These are phyloP conservation scores for Hawksworthiomyces lignivorus DNA, from an alignment of 2,329 filamentous ascomycete species.

Conservation along the genomic window DNA sequence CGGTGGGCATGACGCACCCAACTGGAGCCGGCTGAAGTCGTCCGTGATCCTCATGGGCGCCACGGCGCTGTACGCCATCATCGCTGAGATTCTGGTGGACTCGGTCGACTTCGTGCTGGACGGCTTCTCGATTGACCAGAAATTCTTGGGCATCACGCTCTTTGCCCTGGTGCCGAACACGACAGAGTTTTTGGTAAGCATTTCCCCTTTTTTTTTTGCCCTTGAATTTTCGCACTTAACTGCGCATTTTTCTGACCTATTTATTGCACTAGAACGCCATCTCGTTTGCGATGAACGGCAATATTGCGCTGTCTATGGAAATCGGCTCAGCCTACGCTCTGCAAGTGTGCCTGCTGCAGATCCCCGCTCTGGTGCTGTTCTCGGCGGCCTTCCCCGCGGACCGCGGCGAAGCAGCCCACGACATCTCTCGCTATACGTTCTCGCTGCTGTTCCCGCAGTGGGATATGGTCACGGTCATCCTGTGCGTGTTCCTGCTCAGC, in stretches of 20 bases:
- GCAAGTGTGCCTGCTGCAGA: slow-evolving; percentile 90
- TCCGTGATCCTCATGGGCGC: slow-evolving; percentile 80
- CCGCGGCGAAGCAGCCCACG: slow-evolving; percentile 27
- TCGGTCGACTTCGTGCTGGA: slow-evolving; percentile 95
- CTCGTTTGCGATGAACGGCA: slow-evolving; percentile 98
- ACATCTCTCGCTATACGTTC: slow-evolving; percentile 57
- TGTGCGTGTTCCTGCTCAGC: slow-evolving; percentile 91
- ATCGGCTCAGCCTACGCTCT: slow-evolving; percentile 96
- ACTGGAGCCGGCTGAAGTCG: slow-evolving; percentile 92
- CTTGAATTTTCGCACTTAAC: slow-evolving; percentile 9
- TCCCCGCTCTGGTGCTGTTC: slow-evolving; percentile 87
- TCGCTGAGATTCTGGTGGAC: slow-evolving; percentile 93
- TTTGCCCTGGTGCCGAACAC: slow-evolving; percentile 97
- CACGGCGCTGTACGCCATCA: slow-evolving; percentile 88
- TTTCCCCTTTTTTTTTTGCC: slow-evolving; percentile 1
- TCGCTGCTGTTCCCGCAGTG: slow-evolving; percentile 94
- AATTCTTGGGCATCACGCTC: slow-evolving; percentile 92
- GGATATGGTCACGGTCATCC: slow-evolving; percentile 96
- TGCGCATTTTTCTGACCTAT: no score
- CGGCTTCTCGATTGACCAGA: slow-evolving; percentile 87
- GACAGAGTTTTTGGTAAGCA: slow-evolving; percentile 83
- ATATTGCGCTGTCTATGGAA: slow-evolving; percentile 97
- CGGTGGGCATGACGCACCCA: slow-evolving; percentile 93
- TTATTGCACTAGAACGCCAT: slow-evolving; percentile 70
- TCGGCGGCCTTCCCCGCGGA: slow-evolving; percentile 57